Evolutionary conservation across 116 monocot species (phyloP), one percentile per base, ranked within the genome.

Genomic region (Phalaenopsis hybrid): DNA sequence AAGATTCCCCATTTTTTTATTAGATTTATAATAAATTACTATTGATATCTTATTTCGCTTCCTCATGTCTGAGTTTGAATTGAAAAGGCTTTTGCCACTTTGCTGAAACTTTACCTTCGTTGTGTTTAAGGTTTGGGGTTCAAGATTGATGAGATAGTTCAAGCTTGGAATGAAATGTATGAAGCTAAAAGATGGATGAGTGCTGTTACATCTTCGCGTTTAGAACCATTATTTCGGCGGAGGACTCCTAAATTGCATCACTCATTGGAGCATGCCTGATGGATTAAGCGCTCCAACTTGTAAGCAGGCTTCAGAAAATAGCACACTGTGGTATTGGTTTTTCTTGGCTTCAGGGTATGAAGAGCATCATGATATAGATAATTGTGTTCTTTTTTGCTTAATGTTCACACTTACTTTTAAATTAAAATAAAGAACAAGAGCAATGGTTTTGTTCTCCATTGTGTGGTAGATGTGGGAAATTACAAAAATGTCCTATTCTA

Each of bases 121-220:
- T 75, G 12, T 75, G 8, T 46, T 75, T 16, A 44, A 75, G 93
- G 93, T 28, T 80, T 93, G 80, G 85, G 89, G 37, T 93, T 93
- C 86, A 93, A 93, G 74, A 93, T 93, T 78, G 91, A 93, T 74
- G 91, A 93, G 84, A 93, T 93, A 91, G 86, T 93, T 72, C 91
- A 93, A 72, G 93, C 93, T n/a, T 91, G 91, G 93, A 89, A 93
- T 89, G 93, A 93, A 80, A 91, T 93, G 91, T 86, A 94, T 86
- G 94, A 94, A 89, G 94, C 86, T 76, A 94, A 89, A 83, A 91
- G 80, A 82, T 94, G 89, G 89, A 86, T 84, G 20, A 80, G 76
- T 70, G 80, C 83, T 80, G 82, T 88, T 73, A 80, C 91, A 75
- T 94, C 94, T 58, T 94, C 88, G 63, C 81, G 86, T 33, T 84